A percentile compares a stretch with the other conserved stretches of the same genome.
phyloP scores from a whole-genome alignment of 805 yeast species.

The Komagataella kurtzmanii region DNA sequence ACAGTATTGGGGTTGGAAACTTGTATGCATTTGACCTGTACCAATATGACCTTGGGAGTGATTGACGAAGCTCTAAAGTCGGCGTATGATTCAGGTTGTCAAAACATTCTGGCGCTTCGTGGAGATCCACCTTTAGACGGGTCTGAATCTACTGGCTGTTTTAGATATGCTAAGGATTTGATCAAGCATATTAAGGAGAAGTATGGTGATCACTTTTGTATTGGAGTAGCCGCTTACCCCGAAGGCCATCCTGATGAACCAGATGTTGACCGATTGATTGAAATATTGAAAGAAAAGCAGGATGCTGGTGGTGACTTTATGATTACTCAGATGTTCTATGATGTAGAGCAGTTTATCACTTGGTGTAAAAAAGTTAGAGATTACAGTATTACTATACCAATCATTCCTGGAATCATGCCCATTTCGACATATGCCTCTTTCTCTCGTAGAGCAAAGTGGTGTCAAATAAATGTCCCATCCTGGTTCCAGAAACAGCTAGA shows the following conservation, averaged over 20 bases:
- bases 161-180: constrained; percentile 79
- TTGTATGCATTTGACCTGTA: constrained; percentile 96
- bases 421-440: constrained; percentile 91
- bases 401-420: constrained; percentile 98
- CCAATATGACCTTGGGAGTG: constrained; percentile 74
- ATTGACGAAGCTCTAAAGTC: constrained; percentile 76
- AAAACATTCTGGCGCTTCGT: constrained; percentile 84
- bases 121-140: constrained; percentile 89
- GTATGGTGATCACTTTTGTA: constrained; percentile 83
- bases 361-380: constrained; percentile 72
- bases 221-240: constrained; percentile 96
- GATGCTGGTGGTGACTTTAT: constrained; percentile 93
- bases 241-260: constrained; percentile 93
- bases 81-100: constrained; percentile 89
- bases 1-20: constrained; percentile 87
- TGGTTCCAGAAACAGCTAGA: constrained; percentile 57
- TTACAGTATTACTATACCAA: constrained; percentile 69
- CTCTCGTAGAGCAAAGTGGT: constrained; percentile 90
- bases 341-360: constrained; percentile 65
- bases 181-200: constrained; percentile 58
- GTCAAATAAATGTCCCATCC: constrained; percentile 69
- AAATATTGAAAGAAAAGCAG: constrained; percentile 70
- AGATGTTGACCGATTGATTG: constrained; percentile 35
- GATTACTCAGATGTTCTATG: constrained; percentile 95
- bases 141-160: constrained; percentile 68